Evolutionary conservation across 1,284 basidiomycete genomes (phyloP).

Genomic region (Singerocomus inundabilis): DNA sequence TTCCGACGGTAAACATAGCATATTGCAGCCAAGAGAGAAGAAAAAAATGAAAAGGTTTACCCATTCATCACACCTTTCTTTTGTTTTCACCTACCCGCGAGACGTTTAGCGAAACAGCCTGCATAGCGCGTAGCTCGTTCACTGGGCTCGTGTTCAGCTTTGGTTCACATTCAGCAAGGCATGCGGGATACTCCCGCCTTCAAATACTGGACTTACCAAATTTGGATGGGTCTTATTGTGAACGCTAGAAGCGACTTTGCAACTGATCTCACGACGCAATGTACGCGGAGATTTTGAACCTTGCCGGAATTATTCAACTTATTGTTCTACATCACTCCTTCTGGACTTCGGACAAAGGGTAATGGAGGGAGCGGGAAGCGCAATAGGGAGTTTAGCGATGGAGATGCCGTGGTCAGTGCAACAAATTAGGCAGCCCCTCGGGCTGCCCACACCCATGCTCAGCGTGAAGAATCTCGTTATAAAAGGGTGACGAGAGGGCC

Average conservation of each 20-base stretch:
- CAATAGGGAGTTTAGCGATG: background rate
- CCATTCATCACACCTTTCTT: conserved; percentile 4
- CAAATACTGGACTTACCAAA: conserved; percentile 23
- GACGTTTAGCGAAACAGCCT: background rate
- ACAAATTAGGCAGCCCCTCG: background rate
- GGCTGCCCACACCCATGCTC: conserved; percentile 2
- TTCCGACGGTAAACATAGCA: background rate
- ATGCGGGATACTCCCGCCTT: background rate
- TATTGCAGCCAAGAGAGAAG: background rate
- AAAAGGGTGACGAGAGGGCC: conserved; percentile 9
- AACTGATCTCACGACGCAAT: conserved; percentile 10
- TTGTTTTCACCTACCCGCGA: conserved; percentile 8
- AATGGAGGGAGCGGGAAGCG: background rate
- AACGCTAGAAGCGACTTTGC: background rate
- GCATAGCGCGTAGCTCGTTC: background rate
- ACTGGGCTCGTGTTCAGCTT: background rate
- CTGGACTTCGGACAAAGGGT: background rate
- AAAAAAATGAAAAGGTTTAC: background rate
- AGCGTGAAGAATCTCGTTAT: conserved; percentile 10
- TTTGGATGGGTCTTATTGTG: conserved; percentile 24
- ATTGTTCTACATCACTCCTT: conserved; percentile 19
- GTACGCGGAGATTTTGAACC: background rate
- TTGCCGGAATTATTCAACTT: conserved; percentile 3
- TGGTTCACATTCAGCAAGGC: background rate
- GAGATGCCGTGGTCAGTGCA: background rate